A percentile compares a stretch with the other conserved stretches of the same genome.
Evolutionary conservation across 1,284 basidiomycete genomes (phyloP).

Genomic region (Irpex sp.): DNA sequence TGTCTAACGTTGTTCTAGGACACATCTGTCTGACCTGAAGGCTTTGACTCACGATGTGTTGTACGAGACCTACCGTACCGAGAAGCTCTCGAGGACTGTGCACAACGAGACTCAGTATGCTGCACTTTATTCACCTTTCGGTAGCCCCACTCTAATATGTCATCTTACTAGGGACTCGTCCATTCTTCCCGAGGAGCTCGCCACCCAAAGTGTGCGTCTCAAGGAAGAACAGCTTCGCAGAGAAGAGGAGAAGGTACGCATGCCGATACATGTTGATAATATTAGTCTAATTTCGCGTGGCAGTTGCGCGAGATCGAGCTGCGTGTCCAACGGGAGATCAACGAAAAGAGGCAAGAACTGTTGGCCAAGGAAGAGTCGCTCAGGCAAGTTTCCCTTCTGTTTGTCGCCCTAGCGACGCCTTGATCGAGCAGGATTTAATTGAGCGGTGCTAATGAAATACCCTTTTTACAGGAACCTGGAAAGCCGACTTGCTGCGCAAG

Average conservation of each 20-base stretch:
- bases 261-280: not conserved
- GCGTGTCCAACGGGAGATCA: constrained; percentile 97
- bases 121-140: not conserved
- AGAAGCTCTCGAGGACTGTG: constrained; percentile 94
- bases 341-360: constrained; percentile 97
- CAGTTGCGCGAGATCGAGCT: constrained; percentile 97
- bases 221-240: constrained; percentile 98
- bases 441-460: constrained; percentile 7
- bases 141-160: constrained; percentile 8
- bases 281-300: constrained; percentile 1
- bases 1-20: constrained; percentile 43
- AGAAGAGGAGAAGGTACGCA: constrained; percentile 90
- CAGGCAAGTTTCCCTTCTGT: constrained; percentile 42
- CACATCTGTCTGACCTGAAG: constrained; percentile 93
- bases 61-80: constrained; percentile 96
- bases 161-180: constrained; percentile 65
- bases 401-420: not conserved
- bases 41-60: constrained; percentile 93
- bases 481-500: constrained; percentile 85
- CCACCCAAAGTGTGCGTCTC: constrained; percentile 93
- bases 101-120: constrained; percentile 78
- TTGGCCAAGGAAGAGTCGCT: constrained; percentile 91
- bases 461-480: constrained; percentile 69
- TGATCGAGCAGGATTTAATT: not conserved
- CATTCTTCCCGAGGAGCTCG: constrained; percentile 93